phyloP scores from a whole-genome alignment of 352 stramenopile genomes.

The Thalassiosira hispida region DNA sequence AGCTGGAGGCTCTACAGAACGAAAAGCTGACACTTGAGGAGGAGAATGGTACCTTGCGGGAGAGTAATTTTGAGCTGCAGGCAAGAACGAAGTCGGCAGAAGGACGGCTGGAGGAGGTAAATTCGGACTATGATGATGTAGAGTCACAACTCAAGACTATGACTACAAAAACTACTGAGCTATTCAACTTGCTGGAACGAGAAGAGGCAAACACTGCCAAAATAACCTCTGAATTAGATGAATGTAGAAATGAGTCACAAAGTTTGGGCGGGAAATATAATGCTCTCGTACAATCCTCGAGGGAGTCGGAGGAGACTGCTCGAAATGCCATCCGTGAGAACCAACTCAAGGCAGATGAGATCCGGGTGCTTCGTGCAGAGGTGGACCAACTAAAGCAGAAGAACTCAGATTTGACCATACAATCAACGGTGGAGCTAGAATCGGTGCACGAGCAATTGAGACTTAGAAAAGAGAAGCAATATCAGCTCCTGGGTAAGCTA shows the following conservation, averaged over 20 bases:
- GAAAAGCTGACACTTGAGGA: conserved; percentile 85
- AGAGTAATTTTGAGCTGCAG: conserved; percentile 93
- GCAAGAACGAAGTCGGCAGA: conserved; percentile 89
- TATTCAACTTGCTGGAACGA: conserved; percentile 92
- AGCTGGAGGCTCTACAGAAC: conserved; percentile 76
- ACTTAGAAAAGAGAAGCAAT: conserved; percentile 96
- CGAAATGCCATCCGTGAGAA: conserved; percentile 89
- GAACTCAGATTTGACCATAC: conserved; percentile 93
- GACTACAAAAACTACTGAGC: conserved; percentile 93
- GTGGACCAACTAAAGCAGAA: conserved; percentile 91
- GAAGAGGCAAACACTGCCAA: conserved; percentile 90
- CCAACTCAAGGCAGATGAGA: conserved; percentile 93
- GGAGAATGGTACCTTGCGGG: conserved; percentile 90
- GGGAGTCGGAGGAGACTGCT: conserved; percentile 92
- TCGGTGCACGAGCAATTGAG: conserved; percentile 94
- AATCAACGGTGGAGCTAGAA: conserved; percentile 95
- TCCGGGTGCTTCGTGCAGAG: conserved; percentile 89
- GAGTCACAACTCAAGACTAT: conserved; percentile 93
- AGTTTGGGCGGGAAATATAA: conserved; percentile 89
- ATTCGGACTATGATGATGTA: conserved; percentile 88
- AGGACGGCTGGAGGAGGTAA: conserved; percentile 86
- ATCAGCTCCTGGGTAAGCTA: conserved; percentile 95
- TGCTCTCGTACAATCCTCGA: conserved; percentile 90
- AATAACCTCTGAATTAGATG: conserved; percentile 78
- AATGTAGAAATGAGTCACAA: conserved; percentile 86